phyloP scores from a whole-genome alignment of 2,329 filamentous ascomycete genomes.

The Aspergillus texensis region DNA sequence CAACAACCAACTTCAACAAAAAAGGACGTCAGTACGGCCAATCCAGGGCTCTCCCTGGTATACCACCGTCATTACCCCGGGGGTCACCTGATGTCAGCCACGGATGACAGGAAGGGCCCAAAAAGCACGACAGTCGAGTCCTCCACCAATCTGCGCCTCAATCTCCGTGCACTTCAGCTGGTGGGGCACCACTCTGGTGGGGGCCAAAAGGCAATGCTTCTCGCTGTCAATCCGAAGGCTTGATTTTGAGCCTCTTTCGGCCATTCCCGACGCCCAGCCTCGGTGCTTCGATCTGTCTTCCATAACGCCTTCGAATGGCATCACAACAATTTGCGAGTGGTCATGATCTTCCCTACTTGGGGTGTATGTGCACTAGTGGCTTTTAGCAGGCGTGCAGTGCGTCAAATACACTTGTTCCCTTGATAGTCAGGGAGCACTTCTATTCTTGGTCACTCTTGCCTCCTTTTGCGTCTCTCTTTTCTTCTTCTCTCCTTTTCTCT shows the following conservation, averaged over 20 bases:
- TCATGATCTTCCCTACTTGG: neutral
- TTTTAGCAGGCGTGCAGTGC: too few species aligned
- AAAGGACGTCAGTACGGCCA: too few species aligned
- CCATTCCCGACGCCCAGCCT: too few species aligned
- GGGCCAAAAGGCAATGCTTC: neutral
- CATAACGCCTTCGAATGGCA: neutral
- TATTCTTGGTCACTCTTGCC: neutral
- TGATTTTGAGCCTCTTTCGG: neutral
- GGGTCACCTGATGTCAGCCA: too few species aligned
- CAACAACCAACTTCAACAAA: too few species aligned
- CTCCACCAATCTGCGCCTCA: neutral
- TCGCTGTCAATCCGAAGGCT: neutral
- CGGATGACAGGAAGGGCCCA: neutral
- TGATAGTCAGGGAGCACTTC: neutral
- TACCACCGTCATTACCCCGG: too few species aligned
- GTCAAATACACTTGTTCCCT: neutral
- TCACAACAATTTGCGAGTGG: neutral
- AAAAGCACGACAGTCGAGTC: neutral
- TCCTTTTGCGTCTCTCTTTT: neutral
- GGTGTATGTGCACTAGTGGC: neutral
- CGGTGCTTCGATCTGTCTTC: neutral
- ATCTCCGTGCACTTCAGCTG: too few species aligned
- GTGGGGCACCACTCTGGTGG: neutral
- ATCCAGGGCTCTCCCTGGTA: too few species aligned
- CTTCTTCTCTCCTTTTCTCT: neutral